Conservation (phyloP, 1,139 yeast species). For the Sugiyamaella pinicola region DNA sequence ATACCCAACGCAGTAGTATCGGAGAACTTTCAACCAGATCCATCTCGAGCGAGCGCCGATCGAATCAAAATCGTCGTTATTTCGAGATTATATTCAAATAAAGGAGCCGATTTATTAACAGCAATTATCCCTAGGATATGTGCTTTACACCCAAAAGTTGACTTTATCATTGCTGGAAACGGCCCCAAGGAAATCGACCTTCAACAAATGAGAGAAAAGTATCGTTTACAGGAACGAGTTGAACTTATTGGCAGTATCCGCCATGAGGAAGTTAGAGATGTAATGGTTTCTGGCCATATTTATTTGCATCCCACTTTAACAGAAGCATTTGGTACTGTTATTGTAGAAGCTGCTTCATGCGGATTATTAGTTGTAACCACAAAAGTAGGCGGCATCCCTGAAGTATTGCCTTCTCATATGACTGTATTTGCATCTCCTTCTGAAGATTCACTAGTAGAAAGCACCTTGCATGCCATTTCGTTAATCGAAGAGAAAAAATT, state of each 20-base stretch:
- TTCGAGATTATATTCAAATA: conserved; percentile 89
- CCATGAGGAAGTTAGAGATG: conserved; percentile 91
- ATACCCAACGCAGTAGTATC: conserved; percentile 96
- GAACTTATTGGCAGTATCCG: conserved; percentile 81
- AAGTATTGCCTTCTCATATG: conserved; percentile 91
- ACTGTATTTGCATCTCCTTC: conserved; percentile 87
- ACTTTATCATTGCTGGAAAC: conserved; percentile 89
- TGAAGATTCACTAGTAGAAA: conserved; percentile 74
- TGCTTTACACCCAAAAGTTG: conserved; percentile 59
- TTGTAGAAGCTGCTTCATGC: conserved; percentile 97
- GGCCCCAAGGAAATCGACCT: conserved; percentile 94
- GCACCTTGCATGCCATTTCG: conserved; percentile 66
- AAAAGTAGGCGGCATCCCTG: conserved; percentile 96
- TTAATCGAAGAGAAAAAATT: conserved; percentile 58
- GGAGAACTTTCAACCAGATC: conserved; percentile 71
- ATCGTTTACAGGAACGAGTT: conserved; percentile 85
- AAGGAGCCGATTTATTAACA: conserved; percentile 87
- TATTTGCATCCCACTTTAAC: conserved; percentile 92
- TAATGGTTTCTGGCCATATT: conserved; percentile 92
- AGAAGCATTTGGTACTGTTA: conserved; percentile 96
- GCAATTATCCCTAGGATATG: conserved; percentile 89
- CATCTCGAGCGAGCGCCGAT: conserved; percentile 37
- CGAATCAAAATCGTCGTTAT: conserved; percentile 84
- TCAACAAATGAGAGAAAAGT: conserved; percentile 91
- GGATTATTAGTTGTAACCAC: conserved; percentile 94